Percentiles rank a stretch among this genome's conserved stretches.
These are phyloP conservation scores for Globisporangium nagaii DNA, from an alignment of 352 stramenopile species.

Conservation along the genomic window DNA sequence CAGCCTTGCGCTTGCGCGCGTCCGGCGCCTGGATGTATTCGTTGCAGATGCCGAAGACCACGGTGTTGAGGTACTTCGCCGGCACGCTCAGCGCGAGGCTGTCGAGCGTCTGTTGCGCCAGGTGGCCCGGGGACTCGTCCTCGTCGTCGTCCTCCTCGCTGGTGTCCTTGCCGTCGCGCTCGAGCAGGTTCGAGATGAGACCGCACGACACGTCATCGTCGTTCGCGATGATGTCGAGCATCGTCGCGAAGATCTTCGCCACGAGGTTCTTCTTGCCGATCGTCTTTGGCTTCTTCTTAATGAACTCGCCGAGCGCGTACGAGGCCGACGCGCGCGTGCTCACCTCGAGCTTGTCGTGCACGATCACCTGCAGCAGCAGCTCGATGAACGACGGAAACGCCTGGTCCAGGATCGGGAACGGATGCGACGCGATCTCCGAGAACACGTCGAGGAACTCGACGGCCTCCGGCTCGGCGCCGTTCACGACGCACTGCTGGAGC, in stretches of 20 bases:
- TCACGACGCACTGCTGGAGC: slow-evolving; percentile 78
- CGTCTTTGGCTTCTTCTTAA: slow-evolving; percentile 89
- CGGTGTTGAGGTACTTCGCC: slow-evolving; percentile 76
- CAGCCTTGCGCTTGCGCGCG: slow-evolving; percentile 92
- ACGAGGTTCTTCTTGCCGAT: slow-evolving; percentile 82
- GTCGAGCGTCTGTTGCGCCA: slow-evolving; percentile 84
- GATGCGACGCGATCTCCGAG: slow-evolving; percentile 78
- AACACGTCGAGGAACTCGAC: slow-evolving; percentile 86
- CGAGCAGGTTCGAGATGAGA: slow-evolving; percentile 77
- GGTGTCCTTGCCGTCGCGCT: slow-evolving; percentile 52
- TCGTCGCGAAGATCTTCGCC: slow-evolving; percentile 79
- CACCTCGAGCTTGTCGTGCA: slow-evolving; percentile 69
- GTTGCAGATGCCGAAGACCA: slow-evolving; percentile 74
- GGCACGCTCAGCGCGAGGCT: slow-evolving; percentile 75
- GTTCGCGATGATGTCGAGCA: slow-evolving; percentile 76
- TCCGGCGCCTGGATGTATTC: slow-evolving; percentile 90
- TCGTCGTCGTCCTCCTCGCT: slow-evolving; percentile 62
- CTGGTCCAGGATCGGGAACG: slow-evolving; percentile 82
- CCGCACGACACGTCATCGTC: slow-evolving; percentile 79
- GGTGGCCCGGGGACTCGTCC: slow-evolving; percentile 71
- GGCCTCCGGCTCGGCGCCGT: slow-evolving; percentile 69
- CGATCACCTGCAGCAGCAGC: slow-evolving; percentile 76
- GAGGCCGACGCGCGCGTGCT: slow-evolving; percentile 76
- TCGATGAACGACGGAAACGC: slow-evolving; percentile 77
- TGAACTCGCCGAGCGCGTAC: slow-evolving; percentile 80